These are phyloP conservation scores for Tilletia horrida DNA, from an alignment of 1,284 basidiomycete species.

Conservation along the genomic window DNA sequence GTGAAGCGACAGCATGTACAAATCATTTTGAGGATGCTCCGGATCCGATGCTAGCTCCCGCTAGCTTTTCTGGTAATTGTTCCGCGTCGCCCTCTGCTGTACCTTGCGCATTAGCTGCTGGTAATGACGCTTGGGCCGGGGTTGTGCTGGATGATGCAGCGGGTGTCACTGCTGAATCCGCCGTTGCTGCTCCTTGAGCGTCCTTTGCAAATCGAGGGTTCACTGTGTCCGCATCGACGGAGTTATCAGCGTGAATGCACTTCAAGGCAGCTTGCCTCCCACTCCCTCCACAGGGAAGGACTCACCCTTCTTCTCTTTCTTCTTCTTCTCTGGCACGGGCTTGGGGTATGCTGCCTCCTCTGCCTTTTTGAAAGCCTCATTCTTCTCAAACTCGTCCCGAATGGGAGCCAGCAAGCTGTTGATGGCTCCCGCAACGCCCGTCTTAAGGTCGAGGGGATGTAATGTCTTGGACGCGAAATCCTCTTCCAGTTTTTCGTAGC, in stretches of 20 bases:
- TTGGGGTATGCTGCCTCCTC: slow-evolving; percentile 78
- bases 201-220: slow-evolving; percentile 11
- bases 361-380: slow-evolving; percentile 75
- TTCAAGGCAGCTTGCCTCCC: neutral
- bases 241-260: neutral
- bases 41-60: neutral
- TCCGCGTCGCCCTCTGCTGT: neutral
- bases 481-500: slow-evolving; percentile 68
- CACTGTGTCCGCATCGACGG: neutral
- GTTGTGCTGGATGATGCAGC: neutral
- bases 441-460: slow-evolving; percentile 89
- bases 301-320: slow-evolving; percentile 17
- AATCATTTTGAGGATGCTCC: neutral
- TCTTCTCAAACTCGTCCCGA: slow-evolving; percentile 69
- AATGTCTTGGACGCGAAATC: slow-evolving; percentile 74
- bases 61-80: neutral
- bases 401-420: slow-evolving; percentile 77
- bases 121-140: slow-evolving; percentile 9
- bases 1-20: too few relatives aligned
- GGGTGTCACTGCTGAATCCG: neutral
- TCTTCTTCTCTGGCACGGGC: slow-evolving; percentile 14
- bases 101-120: neutral
- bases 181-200: neutral
- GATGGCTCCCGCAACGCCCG: slow-evolving; percentile 72
- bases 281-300: neutral